phyloP scores from a whole-genome alignment of 495 filamentous ascomycete species.

The Schizothecium vesticola region DNA sequence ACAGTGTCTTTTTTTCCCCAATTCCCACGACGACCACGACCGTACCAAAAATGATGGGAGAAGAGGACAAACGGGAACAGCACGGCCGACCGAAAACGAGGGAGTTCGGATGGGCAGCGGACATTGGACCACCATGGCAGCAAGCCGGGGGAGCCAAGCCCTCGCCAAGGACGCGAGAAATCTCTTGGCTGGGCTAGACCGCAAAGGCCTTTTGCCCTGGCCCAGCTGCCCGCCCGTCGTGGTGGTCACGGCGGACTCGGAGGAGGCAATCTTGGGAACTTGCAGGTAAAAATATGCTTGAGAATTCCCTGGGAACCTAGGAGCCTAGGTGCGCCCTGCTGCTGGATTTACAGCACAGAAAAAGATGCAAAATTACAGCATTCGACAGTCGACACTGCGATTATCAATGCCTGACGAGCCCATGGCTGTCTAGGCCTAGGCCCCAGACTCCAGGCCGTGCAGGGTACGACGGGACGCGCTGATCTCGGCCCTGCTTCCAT shows the following conservation, averaged over 20 bases:
- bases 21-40: neutral
- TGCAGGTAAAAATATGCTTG: no score
- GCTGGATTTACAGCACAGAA: no score
- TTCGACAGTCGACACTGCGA: no score
- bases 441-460: neutral
- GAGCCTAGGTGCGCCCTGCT: no score
- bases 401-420: no score
- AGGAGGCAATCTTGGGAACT: no score
- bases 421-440: no score
- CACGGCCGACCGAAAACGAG: neutral
- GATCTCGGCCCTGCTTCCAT: neutral
- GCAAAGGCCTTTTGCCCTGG: neutral
- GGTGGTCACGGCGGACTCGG: no score
- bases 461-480: neutral
- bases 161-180: neutral
- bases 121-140: neutral
- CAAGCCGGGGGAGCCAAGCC: neutral
- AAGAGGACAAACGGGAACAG: neutral
- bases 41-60: neutral
- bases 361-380: no score
- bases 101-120: neutral
- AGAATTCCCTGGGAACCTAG: no score
- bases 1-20: no score
- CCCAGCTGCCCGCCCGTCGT: no score
- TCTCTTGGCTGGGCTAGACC: neutral